Conservation (phyloP, 2,329 filamentous ascomycete genomes). For the Didymella segeticola region DNA sequence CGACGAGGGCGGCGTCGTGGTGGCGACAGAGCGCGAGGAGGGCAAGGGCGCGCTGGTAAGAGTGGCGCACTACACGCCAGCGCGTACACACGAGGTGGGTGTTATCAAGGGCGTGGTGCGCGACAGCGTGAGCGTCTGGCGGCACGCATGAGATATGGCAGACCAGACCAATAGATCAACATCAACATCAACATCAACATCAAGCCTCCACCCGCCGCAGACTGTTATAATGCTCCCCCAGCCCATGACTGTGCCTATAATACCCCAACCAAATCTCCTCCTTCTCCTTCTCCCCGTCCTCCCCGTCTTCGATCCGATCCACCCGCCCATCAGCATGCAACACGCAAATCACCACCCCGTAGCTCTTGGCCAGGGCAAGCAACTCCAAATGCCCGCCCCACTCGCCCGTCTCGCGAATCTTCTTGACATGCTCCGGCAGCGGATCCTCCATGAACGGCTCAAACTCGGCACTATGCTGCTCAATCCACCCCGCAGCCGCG, state of each 20-base stretch:
- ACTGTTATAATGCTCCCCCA: slow-evolving; percentile 98
- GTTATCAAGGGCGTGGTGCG: slow-evolving; percentile 56
- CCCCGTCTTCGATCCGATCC: slow-evolving; percentile 71
- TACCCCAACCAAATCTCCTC: slow-evolving; percentile 89
- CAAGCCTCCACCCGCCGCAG: slow-evolving; percentile 55
- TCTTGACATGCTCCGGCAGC: slow-evolving; percentile 72
- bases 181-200: not conserved
- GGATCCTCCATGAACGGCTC: slow-evolving; percentile 85
- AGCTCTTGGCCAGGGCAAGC: slow-evolving; percentile 80
- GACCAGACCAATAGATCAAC: too few species aligned
- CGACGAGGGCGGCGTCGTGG: slow-evolving; percentile 60
- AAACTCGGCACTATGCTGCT: slow-evolving; percentile 77
- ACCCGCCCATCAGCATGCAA: slow-evolving; percentile 81
- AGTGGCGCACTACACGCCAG: slow-evolving; percentile 63
- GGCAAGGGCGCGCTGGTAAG: slow-evolving; percentile 51
- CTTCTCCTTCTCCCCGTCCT: slow-evolving; percentile 51
- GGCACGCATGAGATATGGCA: slow-evolving; percentile 28
- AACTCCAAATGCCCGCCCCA: slow-evolving; percentile 97
- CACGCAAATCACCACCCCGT: slow-evolving; percentile 81
- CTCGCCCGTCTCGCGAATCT: slow-evolving; percentile 86
- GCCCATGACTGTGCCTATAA: slow-evolving; percentile 89
- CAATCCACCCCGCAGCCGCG: slow-evolving; percentile 80
- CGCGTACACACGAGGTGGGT: slow-evolving; percentile 60
- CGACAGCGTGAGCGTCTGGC: slow-evolving; percentile 60
- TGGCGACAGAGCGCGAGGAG: slow-evolving; percentile 53